Conservation (phyloP, 208 protist genomes). For the Porcisia hertigi region DNA sequence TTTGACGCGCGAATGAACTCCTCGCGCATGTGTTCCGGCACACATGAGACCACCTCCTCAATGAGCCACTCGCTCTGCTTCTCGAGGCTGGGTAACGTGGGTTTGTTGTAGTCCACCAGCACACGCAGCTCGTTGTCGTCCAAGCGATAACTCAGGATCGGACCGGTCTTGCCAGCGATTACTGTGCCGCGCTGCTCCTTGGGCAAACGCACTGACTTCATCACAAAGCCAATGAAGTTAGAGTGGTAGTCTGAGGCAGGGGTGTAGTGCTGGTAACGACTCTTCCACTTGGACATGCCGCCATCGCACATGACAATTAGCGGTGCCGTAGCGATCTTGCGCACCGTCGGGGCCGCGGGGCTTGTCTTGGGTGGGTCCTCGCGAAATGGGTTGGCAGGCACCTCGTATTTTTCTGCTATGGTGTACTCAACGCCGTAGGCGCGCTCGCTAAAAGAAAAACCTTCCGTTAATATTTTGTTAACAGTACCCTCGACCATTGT, state of each 20-base stretch:
- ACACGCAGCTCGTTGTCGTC: constrained; percentile 79
- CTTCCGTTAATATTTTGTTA: constrained; percentile 67
- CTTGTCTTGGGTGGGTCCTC: constrained; percentile 41
- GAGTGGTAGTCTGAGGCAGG: constrained; percentile 82
- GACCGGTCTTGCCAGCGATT: constrained; percentile 89
- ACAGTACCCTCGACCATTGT: constrained; percentile 87
- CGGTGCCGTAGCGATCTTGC: constrained; percentile 64
- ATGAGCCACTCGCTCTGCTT: constrained; percentile 86
- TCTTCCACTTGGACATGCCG: constrained; percentile 92
- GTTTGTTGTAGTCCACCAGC: constrained; percentile 88
- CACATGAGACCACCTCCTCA: constrained; percentile 74
- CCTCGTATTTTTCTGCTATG: constrained; percentile 48
- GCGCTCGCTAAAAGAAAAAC: constrained; percentile 50
- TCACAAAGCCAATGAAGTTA: constrained; percentile 88
- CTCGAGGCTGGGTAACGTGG: constrained; percentile 62
- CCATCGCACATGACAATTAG: constrained; percentile 94
- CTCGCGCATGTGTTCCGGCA: constrained; percentile 75
- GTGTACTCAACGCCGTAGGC: constrained; percentile 87
- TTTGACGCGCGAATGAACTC: constrained; percentile 69
- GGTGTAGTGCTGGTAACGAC: constrained; percentile 80
- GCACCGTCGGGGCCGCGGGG: constrained; percentile 32
- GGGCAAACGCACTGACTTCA: constrained; percentile 75
- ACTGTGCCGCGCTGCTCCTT: constrained; percentile 88
- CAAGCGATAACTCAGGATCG: constrained; percentile 91
- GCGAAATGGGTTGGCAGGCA: constrained; percentile 57